Percentiles rank a stretch among this genome's conserved stretches.
phyloP scores from a whole-genome alignment of 2,329 filamentous ascomycete species.

The Nigrospora osmanthi region DNA sequence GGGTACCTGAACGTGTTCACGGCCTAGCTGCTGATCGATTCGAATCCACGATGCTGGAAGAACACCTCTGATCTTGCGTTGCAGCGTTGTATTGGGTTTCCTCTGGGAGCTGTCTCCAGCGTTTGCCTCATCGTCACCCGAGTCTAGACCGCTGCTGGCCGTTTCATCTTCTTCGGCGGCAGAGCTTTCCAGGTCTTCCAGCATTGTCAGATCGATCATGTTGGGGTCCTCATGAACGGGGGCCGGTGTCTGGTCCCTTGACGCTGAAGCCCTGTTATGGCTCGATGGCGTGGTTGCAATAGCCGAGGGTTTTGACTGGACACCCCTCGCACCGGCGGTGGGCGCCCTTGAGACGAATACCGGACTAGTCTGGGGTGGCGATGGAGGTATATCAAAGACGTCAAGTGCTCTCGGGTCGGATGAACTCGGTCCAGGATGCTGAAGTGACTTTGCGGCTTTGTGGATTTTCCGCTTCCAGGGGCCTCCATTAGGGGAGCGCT shows the following conservation, averaged over 20 bases:
- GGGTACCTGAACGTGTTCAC: constrained; percentile 20
- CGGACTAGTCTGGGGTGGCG: constrained; percentile 29
- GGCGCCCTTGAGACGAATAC: constrained; percentile 12
- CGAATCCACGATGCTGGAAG: constrained; percentile 62
- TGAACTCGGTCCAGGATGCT: neutral
- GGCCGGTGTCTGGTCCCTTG: constrained; percentile 16
- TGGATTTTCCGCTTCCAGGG: constrained; percentile 15
- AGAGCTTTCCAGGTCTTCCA: constrained; percentile 9
- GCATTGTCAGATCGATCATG: constrained; percentile 17
- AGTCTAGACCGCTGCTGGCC: constrained; percentile 23
- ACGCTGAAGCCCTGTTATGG: constrained; percentile 16
- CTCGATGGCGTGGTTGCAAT: constrained; percentile 15
- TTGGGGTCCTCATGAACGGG: constrained; percentile 8
- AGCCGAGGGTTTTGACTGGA: constrained; percentile 1
- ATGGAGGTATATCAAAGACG: constrained; percentile 28
- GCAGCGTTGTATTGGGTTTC: neutral
- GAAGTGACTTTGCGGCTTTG: constrained; percentile 4
- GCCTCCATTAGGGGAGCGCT: constrained; percentile 14
- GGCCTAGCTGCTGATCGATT: constrained; percentile 40
- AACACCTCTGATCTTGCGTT: constrained; percentile 45
- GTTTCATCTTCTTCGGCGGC: constrained; percentile 6
- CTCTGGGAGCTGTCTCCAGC: constrained; percentile 19
- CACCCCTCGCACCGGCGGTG: constrained; percentile 3
- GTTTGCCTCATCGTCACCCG: constrained; percentile 23
- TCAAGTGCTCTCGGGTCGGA: constrained; percentile 5